Base-by-base conservation (phyloP, 202 grass and related monocot genomes). In the Saccharum hybrid region DNA sequence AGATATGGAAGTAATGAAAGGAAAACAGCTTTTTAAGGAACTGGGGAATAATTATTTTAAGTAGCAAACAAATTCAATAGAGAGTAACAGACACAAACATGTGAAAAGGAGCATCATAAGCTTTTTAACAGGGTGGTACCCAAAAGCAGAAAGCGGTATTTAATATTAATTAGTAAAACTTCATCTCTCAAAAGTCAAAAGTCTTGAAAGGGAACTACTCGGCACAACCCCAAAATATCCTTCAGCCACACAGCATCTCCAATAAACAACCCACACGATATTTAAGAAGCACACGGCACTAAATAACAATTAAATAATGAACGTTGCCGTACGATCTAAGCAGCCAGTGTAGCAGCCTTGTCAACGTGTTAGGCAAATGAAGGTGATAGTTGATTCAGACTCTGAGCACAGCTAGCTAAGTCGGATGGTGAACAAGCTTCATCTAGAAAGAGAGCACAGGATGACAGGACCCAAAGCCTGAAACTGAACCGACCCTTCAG, bases 51-150 rank as follows among this genome's bases (percentile, higher is more conserved):
- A 21, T 28, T 21, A 45, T 60, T 7, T 16, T 82, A 14, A n/a
- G 38, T 82, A 73, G 31, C 26, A 63, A 45, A 49, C 9, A 73
- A 45, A 72, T 10, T 72, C 23, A 71, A 72, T 36, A 63, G 16
- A 28, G 60, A 30, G 60, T 63, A 4, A 34, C 30, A 22, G 16
- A 63, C 23, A 45, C 60, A 73, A 63, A 4, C 3, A 45, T 7
- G 22, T 14, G 2, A 39, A 52, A 81, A 45, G 22, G 23, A 33
- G 42, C 36, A 46, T 45, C 22, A n/a, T 22, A 39, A 23, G 56
- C 3, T 2, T 22, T 59, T 22, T 22, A 2, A 59, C n/a, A 59
- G 56, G n/a, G 8, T 10, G n/a, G 3, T n/a, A 8, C 36, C 38
- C 28, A 13, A 28, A 71, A 42, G 59, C 31, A 69, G 9, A 8